A percentile compares a stretch with the other conserved stretches of the same genome.
phyloP scores from a whole-genome alignment of 495 filamentous ascomycete genomes.

The Podospora tetraspora region DNA sequence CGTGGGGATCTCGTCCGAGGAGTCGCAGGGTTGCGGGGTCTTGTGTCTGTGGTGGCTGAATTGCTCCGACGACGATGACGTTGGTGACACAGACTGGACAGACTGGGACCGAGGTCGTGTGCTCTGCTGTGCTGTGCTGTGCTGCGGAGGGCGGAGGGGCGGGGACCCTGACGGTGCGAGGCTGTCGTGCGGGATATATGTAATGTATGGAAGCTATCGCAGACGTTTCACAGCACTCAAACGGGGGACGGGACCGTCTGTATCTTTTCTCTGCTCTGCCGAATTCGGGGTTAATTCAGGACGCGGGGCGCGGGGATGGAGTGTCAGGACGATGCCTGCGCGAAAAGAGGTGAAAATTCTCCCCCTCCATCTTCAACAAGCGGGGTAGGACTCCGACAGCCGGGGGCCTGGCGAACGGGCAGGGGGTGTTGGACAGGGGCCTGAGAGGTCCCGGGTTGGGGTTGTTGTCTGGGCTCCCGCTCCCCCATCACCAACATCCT shows the following conservation, averaged over 20 bases:
- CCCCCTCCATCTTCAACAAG: not conserved
- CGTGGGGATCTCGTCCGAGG: not conserved
- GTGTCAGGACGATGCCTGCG: not conserved
- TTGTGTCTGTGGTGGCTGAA: not conserved
- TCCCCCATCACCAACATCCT: conserved; percentile 1
- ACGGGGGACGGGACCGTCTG: not conserved
- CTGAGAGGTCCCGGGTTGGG: not conserved
- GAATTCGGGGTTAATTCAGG: not conserved
- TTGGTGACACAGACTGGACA: not conserved
- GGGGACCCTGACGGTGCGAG: not conserved
- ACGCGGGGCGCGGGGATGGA: not conserved
- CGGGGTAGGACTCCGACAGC: conserved; percentile 4
- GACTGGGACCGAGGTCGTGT: too few relatives aligned
- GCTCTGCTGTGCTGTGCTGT: not conserved
- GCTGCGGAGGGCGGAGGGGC: not conserved
- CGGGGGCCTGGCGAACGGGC: conserved; percentile 1
- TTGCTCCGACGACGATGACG: not conserved
- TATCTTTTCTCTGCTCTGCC: not conserved
- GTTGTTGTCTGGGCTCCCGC: not conserved
- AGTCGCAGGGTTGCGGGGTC: not conserved
- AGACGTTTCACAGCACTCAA: not conserved
- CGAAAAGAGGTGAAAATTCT: conserved; percentile 5
- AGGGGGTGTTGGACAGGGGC: not conserved
- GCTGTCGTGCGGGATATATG: not conserved
- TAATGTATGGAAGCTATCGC: not conserved